Evolutionary conservation across 1,284 basidiomycete genomes (phyloP).

Genomic region (Wallemia mellicola): DNA sequence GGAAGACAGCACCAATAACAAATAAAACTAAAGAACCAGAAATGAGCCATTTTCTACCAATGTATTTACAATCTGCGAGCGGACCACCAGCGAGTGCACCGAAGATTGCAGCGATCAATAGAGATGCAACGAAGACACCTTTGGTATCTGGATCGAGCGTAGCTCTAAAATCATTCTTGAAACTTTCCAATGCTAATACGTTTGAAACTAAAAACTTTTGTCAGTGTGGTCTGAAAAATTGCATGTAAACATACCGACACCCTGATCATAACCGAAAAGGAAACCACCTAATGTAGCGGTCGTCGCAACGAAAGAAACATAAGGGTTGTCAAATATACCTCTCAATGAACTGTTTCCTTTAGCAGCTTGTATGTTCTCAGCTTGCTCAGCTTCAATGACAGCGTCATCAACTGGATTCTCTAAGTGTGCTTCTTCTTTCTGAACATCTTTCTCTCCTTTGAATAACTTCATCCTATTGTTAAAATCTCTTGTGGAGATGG

Average conservation of each 20-base stretch:
- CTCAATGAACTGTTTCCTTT: not conserved
- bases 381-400: not conserved
- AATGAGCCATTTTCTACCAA: not conserved
- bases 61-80: not conserved
- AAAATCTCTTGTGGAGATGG: too few species aligned
- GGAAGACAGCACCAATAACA: not conserved
- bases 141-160: not conserved
- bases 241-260: too few species aligned
- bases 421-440: not conserved
- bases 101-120: not conserved
- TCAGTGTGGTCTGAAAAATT: too few species aligned
- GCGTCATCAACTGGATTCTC: not conserved
- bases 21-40: not conserved
- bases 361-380: not conserved
- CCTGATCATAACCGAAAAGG: not conserved
- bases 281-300: not conserved
- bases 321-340: not conserved
- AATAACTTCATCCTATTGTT: not conserved
- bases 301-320: not conserved
- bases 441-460: not conserved
- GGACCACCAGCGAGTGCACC: not conserved
- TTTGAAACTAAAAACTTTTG: not conserved
- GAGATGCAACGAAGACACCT: not conserved
- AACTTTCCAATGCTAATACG: not conserved
- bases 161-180: not conserved